These are phyloP conservation scores for Daldinia childiae DNA, from an alignment of 495 filamentous ascomycete species.

Conservation along the genomic window DNA sequence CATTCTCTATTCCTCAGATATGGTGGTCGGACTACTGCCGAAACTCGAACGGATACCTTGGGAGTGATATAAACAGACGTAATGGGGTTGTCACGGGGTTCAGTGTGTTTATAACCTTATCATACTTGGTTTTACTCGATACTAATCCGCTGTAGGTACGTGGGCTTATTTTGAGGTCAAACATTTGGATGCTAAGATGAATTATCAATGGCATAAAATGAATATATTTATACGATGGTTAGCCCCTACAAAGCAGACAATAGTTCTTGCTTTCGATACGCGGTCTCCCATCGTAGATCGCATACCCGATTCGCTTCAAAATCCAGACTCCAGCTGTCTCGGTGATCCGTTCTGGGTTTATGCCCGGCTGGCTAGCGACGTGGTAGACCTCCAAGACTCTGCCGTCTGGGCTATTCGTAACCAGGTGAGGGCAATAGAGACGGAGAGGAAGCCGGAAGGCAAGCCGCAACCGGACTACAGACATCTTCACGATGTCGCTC, in stretches of 20 bases:
- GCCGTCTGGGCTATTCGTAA: conserved; percentile 52
- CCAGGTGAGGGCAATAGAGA: conserved; percentile 42
- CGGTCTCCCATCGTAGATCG: conserved; percentile 12
- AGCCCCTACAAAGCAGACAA: conserved; percentile 37
- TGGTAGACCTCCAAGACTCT: conserved; percentile 43
- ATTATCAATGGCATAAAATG: conserved; percentile 49
- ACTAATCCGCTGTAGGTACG: conserved; percentile 35
- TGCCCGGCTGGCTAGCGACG: conserved; percentile 30
- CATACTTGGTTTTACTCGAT: neutral
- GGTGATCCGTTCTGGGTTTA: conserved; percentile 44
- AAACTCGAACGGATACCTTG: conserved; percentile 37
- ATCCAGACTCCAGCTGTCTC: conserved; percentile 10
- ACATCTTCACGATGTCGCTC: conserved; percentile 57
- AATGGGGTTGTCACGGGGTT: conserved; percentile 10
- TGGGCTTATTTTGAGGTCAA: conserved; percentile 51
- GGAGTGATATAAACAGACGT: conserved; percentile 12
- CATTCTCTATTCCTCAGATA: conserved; percentile 28
- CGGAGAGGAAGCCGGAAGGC: conserved; percentile 14
- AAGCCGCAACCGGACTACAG: conserved; percentile 50
- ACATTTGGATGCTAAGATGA: conserved; percentile 18
- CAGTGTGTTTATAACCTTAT: conserved; percentile 6
- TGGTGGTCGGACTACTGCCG: conserved; percentile 30
- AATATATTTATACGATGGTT: conserved; percentile 51
- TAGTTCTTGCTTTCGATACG: conserved; percentile 51
- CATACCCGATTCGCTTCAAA: neutral